Conservation (phyloP, 1,284 basidiomycete genomes). For the Coniferiporia weirii region DNA sequence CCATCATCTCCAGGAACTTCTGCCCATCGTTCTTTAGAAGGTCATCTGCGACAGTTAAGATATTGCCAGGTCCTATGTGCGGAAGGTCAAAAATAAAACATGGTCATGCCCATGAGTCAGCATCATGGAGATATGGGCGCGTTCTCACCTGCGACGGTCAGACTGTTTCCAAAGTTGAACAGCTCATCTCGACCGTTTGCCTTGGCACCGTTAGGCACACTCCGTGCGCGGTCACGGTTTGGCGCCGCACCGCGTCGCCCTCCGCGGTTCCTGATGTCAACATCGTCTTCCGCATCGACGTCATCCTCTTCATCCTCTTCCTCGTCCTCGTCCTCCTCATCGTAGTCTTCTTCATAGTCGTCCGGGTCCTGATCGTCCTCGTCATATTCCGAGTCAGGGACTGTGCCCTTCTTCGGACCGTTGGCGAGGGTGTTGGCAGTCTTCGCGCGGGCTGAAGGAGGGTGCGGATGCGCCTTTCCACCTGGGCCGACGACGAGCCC, state of each 20-base stretch:
- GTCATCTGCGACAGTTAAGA: slow-evolving; percentile 98
- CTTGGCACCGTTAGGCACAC: slow-evolving; percentile 33
- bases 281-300: slow-evolving; percentile 54
- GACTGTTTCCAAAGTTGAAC: slow-evolving; percentile 72
- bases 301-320: slow-evolving; percentile 65
- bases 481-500: slow-evolving; percentile 72
- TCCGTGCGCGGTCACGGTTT: slow-evolving; percentile 30
- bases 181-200: slow-evolving; percentile 53
- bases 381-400: slow-evolving; percentile 56
- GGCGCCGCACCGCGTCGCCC: slow-evolving; percentile 29
- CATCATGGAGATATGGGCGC: slow-evolving; percentile 7
- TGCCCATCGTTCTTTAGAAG: slow-evolving; percentile 97
- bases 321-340: slow-evolving; percentile 61
- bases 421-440: slow-evolving; percentile 36
- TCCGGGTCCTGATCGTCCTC: slow-evolving; percentile 57
- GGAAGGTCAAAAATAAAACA: slow-evolving; percentile 15
- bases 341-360: slow-evolving; percentile 53
- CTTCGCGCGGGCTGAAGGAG: slow-evolving; percentile 23
- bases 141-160: slow-evolving; percentile 78
- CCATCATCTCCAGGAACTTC: slow-evolving; percentile 99
- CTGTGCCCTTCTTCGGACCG: slow-evolving; percentile 42
- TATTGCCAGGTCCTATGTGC: slow-evolving; percentile 67
- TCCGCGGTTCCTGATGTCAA: slow-evolving; percentile 38
- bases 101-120: slow-evolving; percentile 14
- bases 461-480: slow-evolving; percentile 33